These are phyloP conservation scores for Saitoella complicata DNA, from an alignment of 805 yeast genomes.

Conservation along the genomic window DNA sequence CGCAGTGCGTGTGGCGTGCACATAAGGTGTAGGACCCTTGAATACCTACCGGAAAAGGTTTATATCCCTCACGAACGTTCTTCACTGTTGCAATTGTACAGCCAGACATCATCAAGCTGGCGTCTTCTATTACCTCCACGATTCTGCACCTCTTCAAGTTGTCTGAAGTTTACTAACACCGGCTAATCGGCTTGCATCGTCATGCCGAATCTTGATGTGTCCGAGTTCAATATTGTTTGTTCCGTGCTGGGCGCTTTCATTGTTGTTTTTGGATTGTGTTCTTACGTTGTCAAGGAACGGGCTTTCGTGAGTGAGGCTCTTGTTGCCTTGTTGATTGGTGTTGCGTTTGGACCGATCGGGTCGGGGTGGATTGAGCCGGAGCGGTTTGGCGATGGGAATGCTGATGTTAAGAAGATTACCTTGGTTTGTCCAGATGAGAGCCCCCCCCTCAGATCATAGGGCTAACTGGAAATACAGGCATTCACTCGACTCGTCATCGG, in stretches of 20 bases:
- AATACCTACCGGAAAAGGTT: too few relatives aligned
- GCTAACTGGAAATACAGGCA: slow-evolving; percentile 18
- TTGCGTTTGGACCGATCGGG: background rate
- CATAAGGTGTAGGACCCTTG: too few relatives aligned
- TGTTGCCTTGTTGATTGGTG: background rate
- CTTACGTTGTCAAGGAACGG: slow-evolving; percentile 42
- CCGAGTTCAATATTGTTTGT: slow-evolving; percentile 28
- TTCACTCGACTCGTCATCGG: slow-evolving; percentile 48
- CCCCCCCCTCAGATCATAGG: background rate
- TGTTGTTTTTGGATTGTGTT: slow-evolving; percentile 39
- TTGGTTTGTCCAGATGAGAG: background rate
- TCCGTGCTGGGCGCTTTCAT: slow-evolving; percentile 49
- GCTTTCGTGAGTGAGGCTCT: slow-evolving; percentile 48
- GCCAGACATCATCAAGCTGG: too few relatives aligned
- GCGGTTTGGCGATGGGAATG: background rate
- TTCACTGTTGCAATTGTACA: too few relatives aligned
- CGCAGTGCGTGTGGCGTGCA: too few relatives aligned
- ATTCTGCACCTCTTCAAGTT: too few relatives aligned
- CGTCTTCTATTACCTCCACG: too few relatives aligned
- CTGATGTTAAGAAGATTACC: background rate
- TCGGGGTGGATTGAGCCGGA: background rate
- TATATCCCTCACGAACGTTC: too few relatives aligned
- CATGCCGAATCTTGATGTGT: slow-evolving; percentile 8
- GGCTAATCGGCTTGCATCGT: too few relatives aligned
- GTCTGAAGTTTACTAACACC: too few relatives aligned